A percentile compares a stretch with the other conserved stretches of the same genome.
These are phyloP conservation scores for Nyssa sinensis DNA, from an alignment of 148 eudicot species.

Conservation along the genomic window DNA sequence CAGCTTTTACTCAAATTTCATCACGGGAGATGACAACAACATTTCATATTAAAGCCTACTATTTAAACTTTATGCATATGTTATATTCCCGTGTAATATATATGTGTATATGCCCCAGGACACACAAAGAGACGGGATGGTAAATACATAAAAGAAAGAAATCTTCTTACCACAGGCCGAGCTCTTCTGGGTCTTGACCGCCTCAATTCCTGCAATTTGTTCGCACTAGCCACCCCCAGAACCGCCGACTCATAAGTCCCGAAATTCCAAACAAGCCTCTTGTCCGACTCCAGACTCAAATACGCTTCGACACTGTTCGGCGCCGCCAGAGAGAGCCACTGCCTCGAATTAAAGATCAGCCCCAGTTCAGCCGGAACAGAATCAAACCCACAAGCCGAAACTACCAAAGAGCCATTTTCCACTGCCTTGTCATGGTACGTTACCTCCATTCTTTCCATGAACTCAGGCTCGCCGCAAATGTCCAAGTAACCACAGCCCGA, in stretches of 20 bases:
- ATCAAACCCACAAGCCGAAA: slow-evolving; percentile 89
- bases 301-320: slow-evolving; percentile 63
- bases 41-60: no score
- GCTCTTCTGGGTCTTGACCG: slow-evolving; percentile 53
- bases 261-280: slow-evolving; percentile 63
- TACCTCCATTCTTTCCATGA: slow-evolving; percentile 79
- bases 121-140: no score
- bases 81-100: background rate
- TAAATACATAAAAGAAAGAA: background rate
- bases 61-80: no score
- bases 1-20: no score
- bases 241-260: slow-evolving; percentile 82
- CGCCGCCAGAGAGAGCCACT: slow-evolving; percentile 37
- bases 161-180: slow-evolving; percentile 51
- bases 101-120: background rate
- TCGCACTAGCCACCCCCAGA: slow-evolving; percentile 75
- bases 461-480: slow-evolving; percentile 84
- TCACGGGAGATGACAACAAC: no score
- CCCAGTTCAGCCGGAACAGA: slow-evolving; percentile 79
- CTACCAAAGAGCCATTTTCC: slow-evolving; percentile 58
- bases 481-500: slow-evolving; percentile 72
- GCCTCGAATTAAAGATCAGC: slow-evolving; percentile 49
- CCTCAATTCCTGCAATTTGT: slow-evolving; percentile 45
- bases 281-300: slow-evolving; percentile 66
- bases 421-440: slow-evolving; percentile 40